Evolutionary conservation across 2,329 filamentous ascomycete genomes (phyloP), one percentile per base, ranked within the genome.

Genomic region (Apiospora pterosperma): DNA sequence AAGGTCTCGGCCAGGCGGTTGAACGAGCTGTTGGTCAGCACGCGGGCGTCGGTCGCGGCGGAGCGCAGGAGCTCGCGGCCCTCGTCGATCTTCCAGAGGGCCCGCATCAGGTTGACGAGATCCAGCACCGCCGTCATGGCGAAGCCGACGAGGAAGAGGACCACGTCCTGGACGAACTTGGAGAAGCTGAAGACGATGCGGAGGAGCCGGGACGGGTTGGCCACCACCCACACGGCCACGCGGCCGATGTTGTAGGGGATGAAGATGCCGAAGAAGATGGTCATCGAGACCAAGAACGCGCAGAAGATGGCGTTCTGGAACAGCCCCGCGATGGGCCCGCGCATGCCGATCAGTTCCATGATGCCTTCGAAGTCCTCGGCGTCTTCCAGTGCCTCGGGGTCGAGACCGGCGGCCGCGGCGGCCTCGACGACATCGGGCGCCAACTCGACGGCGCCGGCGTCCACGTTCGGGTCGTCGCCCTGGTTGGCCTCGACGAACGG

Each of bases 261-360:
- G 80, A 96, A 97, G 55, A 98, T 88, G 62, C 93, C 95, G 65
- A 91, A 81, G 62, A 93, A 90, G 48, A 99, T 88, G 16, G 94
- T 97, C 62, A 95, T 87, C 1, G 92, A 91, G 16, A 99, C 93
- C 34, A 99, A 84, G 58, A 98, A 90, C 8, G 92, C 90, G 75
- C 95, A 97, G 77, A 99, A 99, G 19, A 97, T 89, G 63, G 92
- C 93, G 70, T 99, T 99, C 73, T 99, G 96, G 69, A 98, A 88
- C 6, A 99, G 85, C 3, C 93, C 93, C 16, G 91, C 90, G 3
- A 99, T 84, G 0, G 96, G 96, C 0, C 96, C 96, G 73, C 96
- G 92, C 91, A 99, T 96, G 41, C 96, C 96, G 65, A 99, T 91
- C 19, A 99, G 86, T 76, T 99, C 96, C 82, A 99, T 89, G 62